Percentiles rank a stretch among this genome's conserved stretches.
Conservation (phyloP, 768 basidiomycete genomes). For the Naganishia kalamii region DNA sequence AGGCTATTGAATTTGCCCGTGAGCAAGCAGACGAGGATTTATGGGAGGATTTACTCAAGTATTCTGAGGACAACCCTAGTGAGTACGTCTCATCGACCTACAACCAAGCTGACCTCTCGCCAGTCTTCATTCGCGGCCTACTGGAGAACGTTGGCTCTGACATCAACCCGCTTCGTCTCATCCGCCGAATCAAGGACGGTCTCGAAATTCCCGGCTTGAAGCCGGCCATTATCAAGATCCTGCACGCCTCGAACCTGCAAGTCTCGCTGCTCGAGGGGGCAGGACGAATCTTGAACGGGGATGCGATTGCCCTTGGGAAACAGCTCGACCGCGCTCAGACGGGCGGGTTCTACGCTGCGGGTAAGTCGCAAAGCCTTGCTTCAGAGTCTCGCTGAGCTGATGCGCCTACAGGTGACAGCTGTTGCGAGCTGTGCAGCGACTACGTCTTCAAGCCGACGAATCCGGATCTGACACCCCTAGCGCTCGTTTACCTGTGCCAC, state of each 20-base stretch:
- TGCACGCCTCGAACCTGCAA: constrained; percentile 89
- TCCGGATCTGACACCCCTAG: constrained; percentile 51
- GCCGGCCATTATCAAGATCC: constrained; percentile 87
- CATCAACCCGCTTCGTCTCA: constrained; percentile 88
- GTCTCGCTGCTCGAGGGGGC: constrained; percentile 83
- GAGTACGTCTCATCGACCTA: constrained; percentile 29
- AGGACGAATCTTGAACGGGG: constrained; percentile 74
- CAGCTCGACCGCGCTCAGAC: constrained; percentile 69
- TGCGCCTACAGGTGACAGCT: constrained; percentile 53
- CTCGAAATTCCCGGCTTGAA: constrained; percentile 93
- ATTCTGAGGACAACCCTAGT: constrained; percentile 91
- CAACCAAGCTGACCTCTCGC: constrained; percentile 3
- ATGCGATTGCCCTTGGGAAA: constrained; percentile 65
- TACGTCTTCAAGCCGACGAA: constrained; percentile 38
- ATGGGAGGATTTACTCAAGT: constrained; percentile 91
- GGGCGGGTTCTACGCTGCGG: constrained; percentile 67
- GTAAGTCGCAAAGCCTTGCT: constrained; percentile 50
- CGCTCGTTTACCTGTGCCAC: constrained; percentile 75
- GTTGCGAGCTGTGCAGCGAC: constrained; percentile 64
- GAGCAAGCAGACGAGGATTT: constrained; percentile 94
- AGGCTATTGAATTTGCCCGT: constrained; percentile 98
- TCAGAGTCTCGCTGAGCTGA: background rate
- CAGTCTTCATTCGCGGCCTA: constrained; percentile 87
- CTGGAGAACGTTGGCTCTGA: constrained; percentile 94
- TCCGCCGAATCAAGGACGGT: constrained; percentile 90